These are phyloP conservation scores for Lenzites betulinus DNA, from an alignment of 768 basidiomycete genomes.

Conservation along the genomic window DNA sequence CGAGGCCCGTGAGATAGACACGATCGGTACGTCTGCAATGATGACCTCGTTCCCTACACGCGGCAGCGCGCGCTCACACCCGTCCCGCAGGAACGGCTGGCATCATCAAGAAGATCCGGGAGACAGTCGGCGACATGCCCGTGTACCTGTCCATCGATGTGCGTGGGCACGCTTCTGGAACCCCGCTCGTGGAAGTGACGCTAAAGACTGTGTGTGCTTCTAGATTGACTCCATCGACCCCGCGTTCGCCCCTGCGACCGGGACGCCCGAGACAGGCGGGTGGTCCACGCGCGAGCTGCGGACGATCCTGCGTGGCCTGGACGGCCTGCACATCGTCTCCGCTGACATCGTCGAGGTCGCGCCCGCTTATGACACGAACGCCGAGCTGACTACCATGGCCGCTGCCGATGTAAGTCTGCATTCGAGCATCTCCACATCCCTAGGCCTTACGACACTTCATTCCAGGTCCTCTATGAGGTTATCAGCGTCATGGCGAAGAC, in stretches of 20 bases:
- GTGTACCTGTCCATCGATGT: slow-evolving; percentile 83
- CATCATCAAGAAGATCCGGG: slow-evolving; percentile 78
- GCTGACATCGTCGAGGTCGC: slow-evolving; percentile 87
- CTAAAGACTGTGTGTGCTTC: not conserved
- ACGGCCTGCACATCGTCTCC: slow-evolving; percentile 75
- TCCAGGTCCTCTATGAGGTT: slow-evolving; percentile 72
- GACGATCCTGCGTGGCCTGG: slow-evolving; percentile 72
- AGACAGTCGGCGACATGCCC: slow-evolving; percentile 72
- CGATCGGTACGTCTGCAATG: slow-evolving; percentile 51
- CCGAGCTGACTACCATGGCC: slow-evolving; percentile 63
- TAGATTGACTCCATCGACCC: slow-evolving; percentile 83
- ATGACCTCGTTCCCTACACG: not conserved
- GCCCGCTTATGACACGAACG: slow-evolving; percentile 75
- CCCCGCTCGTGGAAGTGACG: not conserved
- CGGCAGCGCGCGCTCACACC: not conserved
- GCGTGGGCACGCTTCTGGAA: slow-evolving; percentile 23
- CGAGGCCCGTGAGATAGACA: slow-evolving; percentile 84
- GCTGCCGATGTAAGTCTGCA: slow-evolving; percentile 54
- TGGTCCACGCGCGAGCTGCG: slow-evolving; percentile 85
- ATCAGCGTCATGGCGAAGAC: slow-evolving; percentile 81
- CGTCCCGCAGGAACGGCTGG: slow-evolving; percentile 59
- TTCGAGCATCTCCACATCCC: not conserved
- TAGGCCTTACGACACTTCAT: slow-evolving; percentile 29
- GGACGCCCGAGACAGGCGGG: slow-evolving; percentile 82
- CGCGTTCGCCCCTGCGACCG: slow-evolving; percentile 80